phyloP scores from a whole-genome alignment of 2,329 filamentous ascomycete species.

The Phialophora expanda region DNA sequence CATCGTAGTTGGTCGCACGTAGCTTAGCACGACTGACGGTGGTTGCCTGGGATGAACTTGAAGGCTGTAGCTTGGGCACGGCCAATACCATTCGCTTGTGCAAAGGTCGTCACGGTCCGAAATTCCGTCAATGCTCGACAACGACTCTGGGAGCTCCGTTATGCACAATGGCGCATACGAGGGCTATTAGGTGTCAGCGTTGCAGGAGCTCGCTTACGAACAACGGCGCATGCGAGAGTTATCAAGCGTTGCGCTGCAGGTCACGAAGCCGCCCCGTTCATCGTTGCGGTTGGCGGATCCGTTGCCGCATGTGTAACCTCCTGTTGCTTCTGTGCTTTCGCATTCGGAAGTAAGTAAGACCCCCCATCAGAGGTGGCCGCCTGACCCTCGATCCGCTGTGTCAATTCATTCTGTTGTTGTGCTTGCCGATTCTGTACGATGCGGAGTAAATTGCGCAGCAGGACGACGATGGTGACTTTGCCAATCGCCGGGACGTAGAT shows the following conservation, averaged over 20 bases:
- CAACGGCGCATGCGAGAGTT: background rate
- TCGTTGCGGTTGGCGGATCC: background rate
- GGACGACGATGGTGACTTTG: constrained; percentile 93
- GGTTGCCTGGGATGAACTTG: background rate
- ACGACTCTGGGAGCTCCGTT: background rate
- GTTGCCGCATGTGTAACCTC: background rate
- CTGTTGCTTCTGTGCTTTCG: background rate
- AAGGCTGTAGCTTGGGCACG: background rate
- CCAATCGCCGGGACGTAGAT: constrained; percentile 97
- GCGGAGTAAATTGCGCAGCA: constrained; percentile 87
- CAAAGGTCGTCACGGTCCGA: background rate
- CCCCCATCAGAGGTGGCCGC: background rate
- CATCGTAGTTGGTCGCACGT: background rate
- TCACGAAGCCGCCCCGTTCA: background rate
- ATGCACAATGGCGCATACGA: background rate
- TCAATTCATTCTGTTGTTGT: constrained; percentile 8
- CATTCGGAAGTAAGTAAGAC: background rate
- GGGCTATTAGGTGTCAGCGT: background rate
- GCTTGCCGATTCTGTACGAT: constrained; percentile 52
- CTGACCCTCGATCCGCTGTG: background rate
- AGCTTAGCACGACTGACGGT: background rate
- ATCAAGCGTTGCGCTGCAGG: background rate
- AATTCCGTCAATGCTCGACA: background rate
- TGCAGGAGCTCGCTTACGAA: background rate
- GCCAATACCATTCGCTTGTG: background rate